A percentile compares a stretch with the other conserved stretches of the same genome.
These are phyloP conservation scores for Penicillium capsulatum DNA, from an alignment of 2,329 filamentous ascomycete genomes.

Conservation along the genomic window DNA sequence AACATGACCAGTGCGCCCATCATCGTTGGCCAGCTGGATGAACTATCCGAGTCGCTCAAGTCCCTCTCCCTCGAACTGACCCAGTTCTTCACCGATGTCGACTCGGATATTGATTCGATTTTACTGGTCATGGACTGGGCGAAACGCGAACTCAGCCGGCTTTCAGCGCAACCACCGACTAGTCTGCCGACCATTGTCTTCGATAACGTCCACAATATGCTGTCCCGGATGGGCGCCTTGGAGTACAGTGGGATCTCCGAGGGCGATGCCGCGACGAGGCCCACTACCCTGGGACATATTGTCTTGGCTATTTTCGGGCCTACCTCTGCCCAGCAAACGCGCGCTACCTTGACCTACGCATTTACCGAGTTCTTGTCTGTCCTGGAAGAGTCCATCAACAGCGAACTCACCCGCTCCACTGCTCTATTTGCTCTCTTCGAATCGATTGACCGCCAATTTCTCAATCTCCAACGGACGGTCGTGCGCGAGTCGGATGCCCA, in stretches of 20 bases:
- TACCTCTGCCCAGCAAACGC: constrained; percentile 75
- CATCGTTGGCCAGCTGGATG: constrained; percentile 81
- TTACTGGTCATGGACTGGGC: constrained; percentile 97
- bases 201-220: constrained; percentile 75
- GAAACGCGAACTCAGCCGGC: constrained; percentile 71
- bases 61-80: constrained; percentile 79
- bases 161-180: constrained; percentile 59
- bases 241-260: constrained; percentile 30
- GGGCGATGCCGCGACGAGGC: constrained; percentile 42
- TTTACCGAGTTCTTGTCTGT: constrained; percentile 84
- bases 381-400: constrained; percentile 82
- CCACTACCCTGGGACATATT: constrained; percentile 56
- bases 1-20: constrained; percentile 87
- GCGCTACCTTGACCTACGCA: constrained; percentile 74
- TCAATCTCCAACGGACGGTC: constrained; percentile 79
- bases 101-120: constrained; percentile 89
- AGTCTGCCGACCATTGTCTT: constrained; percentile 66
- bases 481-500: constrained; percentile 78
- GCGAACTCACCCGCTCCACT: constrained; percentile 74
- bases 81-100: constrained; percentile 87
- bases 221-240: constrained; percentile 53
- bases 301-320: constrained; percentile 72
- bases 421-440: constrained; percentile 87
- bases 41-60: constrained; percentile 79
- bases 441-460: constrained; percentile 82